A percentile compares a stretch with the other conserved stretches of the same genome.
Conservation (phyloP, 192 early-diverging fungal species). For the Obelidium mucronatum region DNA sequence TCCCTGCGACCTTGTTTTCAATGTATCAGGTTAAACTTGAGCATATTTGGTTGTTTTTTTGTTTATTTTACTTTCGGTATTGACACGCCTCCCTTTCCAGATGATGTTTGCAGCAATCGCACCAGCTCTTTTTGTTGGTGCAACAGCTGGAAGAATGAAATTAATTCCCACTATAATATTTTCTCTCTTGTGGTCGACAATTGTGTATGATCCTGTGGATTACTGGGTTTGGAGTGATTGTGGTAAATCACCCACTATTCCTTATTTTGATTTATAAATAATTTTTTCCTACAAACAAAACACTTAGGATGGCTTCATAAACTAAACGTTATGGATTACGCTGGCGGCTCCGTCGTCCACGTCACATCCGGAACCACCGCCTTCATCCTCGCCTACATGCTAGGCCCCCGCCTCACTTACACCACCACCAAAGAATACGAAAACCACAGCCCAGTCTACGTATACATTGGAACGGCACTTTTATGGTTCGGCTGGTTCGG, state of each 20-base stretch:
- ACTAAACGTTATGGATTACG: conserved; percentile 29
- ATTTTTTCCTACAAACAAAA: not conserved
- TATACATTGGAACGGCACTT: conserved; percentile 76
- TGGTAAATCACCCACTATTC: conserved; percentile 3
- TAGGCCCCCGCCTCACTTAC: conserved; percentile 38
- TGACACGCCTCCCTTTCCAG: conserved; percentile 50
- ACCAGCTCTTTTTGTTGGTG: conserved; percentile 87
- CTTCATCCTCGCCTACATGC: conserved; percentile 69
- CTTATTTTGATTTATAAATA: not conserved
- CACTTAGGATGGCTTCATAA: conserved; percentile 25
- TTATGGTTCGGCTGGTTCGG: conserved; percentile 88
- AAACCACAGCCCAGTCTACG: conserved; percentile 77
- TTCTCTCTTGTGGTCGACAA: conserved; percentile 87
- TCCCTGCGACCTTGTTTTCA: conserved; percentile 71
- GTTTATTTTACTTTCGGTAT: conserved; percentile 66
- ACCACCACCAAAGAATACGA: not conserved
- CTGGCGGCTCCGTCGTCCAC: conserved; percentile 31
- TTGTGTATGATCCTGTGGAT: conserved; percentile 56
- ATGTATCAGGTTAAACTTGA: conserved; percentile 67
- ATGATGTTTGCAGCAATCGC: conserved; percentile 93
- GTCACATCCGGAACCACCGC: conserved; percentile 12
- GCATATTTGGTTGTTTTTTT: conserved; percentile 65
- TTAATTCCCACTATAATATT: conserved; percentile 88
- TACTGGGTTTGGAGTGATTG: conserved; percentile 11
- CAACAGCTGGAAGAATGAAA: conserved; percentile 87